Evolutionary conservation across 345 rosid genomes (phyloP).

Genomic region (Rubroshorea leprosula): DNA sequence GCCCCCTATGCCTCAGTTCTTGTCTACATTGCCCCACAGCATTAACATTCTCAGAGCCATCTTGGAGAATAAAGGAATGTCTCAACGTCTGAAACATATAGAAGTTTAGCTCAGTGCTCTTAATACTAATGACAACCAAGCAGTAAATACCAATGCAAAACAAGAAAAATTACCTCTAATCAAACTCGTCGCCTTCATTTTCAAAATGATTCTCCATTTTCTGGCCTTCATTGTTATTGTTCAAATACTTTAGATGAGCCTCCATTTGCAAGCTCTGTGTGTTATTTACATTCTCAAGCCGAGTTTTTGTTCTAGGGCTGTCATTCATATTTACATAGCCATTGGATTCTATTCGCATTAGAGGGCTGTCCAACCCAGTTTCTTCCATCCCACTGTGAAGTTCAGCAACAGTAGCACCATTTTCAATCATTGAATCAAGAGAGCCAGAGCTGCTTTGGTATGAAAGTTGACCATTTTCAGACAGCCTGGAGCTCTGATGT

Average conservation of each 20-base stretch:
- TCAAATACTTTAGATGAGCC: slow-evolving; percentile 51
- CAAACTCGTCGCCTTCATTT: slow-evolving; percentile 47
- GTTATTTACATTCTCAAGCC: slow-evolving; percentile 51
- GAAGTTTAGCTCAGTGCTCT: too few species aligned
- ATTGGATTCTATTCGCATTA: slow-evolving; percentile 28
- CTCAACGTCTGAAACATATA: too few species aligned
- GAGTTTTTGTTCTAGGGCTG: slow-evolving; percentile 23
- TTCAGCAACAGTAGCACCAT: slow-evolving; percentile 23
- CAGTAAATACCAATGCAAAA: too few species aligned
- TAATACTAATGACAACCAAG: too few species aligned
- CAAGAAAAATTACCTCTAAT: slow-evolving; percentile 70
- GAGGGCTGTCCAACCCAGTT: slow-evolving; percentile 28
- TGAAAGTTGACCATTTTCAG: slow-evolving; percentile 33
- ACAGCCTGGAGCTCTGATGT: slow-evolving; percentile 29
- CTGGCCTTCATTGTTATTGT: slow-evolving; percentile 39
- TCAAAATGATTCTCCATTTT: slow-evolving; percentile 48
- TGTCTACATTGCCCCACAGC: too few species aligned
- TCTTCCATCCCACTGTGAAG: slow-evolving; percentile 26
- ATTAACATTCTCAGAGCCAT: too few species aligned
- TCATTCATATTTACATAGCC: slow-evolving; percentile 42
- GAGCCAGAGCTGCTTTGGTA: slow-evolving; percentile 31
- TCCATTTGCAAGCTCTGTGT: slow-evolving; percentile 43
- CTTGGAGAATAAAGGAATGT: too few species aligned
- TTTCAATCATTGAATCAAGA: slow-evolving; percentile 29
- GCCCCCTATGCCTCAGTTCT: too few species aligned